Conservation (phyloP, 1,139 yeast genomes). For the Hansenula anomala region DNA sequence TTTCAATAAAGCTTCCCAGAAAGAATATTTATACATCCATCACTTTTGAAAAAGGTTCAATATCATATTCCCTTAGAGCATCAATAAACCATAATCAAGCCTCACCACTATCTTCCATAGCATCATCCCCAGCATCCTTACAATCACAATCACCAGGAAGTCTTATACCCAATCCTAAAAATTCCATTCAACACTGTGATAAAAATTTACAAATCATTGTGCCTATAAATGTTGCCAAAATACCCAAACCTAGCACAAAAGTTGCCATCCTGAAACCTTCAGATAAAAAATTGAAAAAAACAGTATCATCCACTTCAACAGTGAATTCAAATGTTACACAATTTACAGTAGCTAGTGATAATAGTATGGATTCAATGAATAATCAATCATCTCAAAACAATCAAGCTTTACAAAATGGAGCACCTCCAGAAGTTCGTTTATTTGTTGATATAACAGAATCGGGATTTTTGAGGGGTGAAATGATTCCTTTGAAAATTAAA, state of each 20-base stretch:
- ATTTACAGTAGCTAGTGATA: conserved; percentile 13
- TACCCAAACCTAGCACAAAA: conserved; percentile 68
- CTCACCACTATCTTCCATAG: conserved; percentile 18
- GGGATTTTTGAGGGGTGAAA: conserved; percentile 78
- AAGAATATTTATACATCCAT: conserved; percentile 69
- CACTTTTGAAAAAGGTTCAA: conserved; percentile 81
- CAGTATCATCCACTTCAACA: conserved; percentile 50
- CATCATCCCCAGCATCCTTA: conserved; percentile 7
- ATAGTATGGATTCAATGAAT: conserved; percentile 14
- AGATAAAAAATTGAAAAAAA: conserved; percentile 28
- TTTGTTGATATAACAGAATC: conserved; percentile 56
- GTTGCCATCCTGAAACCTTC: conserved; percentile 51
- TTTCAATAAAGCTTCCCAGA: conserved; percentile 71
- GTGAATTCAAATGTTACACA: conserved; percentile 34
- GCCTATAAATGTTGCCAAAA: conserved; percentile 66
- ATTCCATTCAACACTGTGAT: conserved; percentile 35
- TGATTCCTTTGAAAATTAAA: conserved; percentile 63
- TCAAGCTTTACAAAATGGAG: too few species aligned
- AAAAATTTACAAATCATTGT: conserved; percentile 56
- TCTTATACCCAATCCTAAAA: conserved; percentile 11
- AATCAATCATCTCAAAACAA: conserved; percentile 15
- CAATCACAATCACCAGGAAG: conserved; percentile 11
- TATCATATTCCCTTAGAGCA: conserved; percentile 61
- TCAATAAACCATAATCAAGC: conserved; percentile 34
- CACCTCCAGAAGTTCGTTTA: conserved; percentile 37